Percentiles rank a stretch among this genome's conserved stretches.
Conservation (phyloP, 2,329 filamentous ascomycete genomes). For the Botryosphaeria agaves region DNA sequence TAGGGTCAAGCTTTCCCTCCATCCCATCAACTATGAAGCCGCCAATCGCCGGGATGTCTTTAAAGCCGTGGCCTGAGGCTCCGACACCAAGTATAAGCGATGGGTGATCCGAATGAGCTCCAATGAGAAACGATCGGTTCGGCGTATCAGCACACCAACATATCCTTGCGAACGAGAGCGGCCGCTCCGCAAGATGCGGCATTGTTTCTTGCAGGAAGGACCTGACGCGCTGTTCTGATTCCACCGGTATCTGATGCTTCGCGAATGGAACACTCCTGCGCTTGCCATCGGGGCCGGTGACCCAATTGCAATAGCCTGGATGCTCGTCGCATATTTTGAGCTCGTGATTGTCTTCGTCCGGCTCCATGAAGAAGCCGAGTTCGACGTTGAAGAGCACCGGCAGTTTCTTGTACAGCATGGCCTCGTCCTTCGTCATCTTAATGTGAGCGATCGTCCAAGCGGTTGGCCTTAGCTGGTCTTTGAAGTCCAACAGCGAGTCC, state of each 20-base stretch:
- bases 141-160: slow-evolving; percentile 1
- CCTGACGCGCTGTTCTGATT: slow-evolving; percentile 2
- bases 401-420: neutral
- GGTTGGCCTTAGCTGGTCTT: neutral
- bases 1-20: slow-evolving; percentile 25
- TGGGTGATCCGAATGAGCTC: slow-evolving; percentile 25
- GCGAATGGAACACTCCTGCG: slow-evolving; percentile 2
- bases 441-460: neutral
- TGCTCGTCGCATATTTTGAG: slow-evolving; percentile 1
- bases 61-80: slow-evolving; percentile 35
- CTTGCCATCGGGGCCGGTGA: slow-evolving; percentile 1
- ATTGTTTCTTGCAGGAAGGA: slow-evolving; percentile 1
- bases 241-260: slow-evolving; percentile 3
- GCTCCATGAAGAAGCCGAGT: slow-evolving; percentile 1
- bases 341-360: slow-evolving; percentile 1
- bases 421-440: neutral
- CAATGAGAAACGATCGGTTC: slow-evolving; percentile 5
- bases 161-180: neutral
- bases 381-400: slow-evolving; percentile 1
- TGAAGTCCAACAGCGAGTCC: neutral
- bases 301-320: slow-evolving; percentile 1
- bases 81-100: slow-evolving; percentile 31
- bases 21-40: slow-evolving; percentile 31
- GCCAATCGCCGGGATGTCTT: slow-evolving; percentile 34
- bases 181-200: slow-evolving; percentile 1